phyloP scores from a whole-genome alignment of 805 yeast genomes.

The Wickerhamomyces chaumierensis region DNA sequence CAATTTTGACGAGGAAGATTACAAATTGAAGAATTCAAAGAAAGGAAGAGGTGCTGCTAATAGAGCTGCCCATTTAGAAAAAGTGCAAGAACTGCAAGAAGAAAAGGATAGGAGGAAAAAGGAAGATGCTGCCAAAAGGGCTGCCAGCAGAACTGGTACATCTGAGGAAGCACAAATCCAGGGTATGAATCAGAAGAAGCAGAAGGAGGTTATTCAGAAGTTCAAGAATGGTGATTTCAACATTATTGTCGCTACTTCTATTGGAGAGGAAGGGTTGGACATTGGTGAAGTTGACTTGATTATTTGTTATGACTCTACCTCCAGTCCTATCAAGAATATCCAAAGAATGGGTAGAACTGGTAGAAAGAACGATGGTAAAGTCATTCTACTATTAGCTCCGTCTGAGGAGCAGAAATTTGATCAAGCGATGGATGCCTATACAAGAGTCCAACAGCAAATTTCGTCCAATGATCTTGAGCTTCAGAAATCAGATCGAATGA shows the following conservation, averaged over 20 bases:
- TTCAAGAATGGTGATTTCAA: slow-evolving; percentile 69
- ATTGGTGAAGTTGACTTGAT: slow-evolving; percentile 96
- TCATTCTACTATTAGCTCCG: slow-evolving; percentile 62
- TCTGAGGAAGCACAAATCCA: slow-evolving; percentile 67
- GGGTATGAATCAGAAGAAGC: slow-evolving; percentile 89
- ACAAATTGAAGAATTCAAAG: slow-evolving; percentile 29
- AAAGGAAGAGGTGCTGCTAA: slow-evolving; percentile 32
- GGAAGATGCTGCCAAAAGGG: slow-evolving; percentile 23
- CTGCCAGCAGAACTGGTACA: slow-evolving; percentile 37
- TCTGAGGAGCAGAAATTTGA: slow-evolving; percentile 73
- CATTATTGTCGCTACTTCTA: slow-evolving; percentile 86
- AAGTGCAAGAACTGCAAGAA: slow-evolving; percentile 18
- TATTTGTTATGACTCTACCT: slow-evolving; percentile 84
- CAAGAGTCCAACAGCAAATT: slow-evolving; percentile 62
- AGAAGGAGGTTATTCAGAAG: slow-evolving; percentile 62
- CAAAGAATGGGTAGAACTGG: slow-evolving; percentile 99
- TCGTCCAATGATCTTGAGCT: slow-evolving; percentile 33
- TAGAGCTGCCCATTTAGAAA: slow-evolving; percentile 21
- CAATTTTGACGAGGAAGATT: slow-evolving; percentile 48
- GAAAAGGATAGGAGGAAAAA: slow-evolving; percentile 22
- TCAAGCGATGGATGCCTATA: slow-evolving; percentile 76
- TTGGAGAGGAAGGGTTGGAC: slow-evolving; percentile 97
- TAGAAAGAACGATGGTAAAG: slow-evolving; percentile 81
- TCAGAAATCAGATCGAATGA: slow-evolving; percentile 47
- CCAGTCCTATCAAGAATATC: slow-evolving; percentile 85